phyloP scores from a whole-genome alignment of 768 basidiomycete genomes.

The Rhodotorula diobovata region DNA sequence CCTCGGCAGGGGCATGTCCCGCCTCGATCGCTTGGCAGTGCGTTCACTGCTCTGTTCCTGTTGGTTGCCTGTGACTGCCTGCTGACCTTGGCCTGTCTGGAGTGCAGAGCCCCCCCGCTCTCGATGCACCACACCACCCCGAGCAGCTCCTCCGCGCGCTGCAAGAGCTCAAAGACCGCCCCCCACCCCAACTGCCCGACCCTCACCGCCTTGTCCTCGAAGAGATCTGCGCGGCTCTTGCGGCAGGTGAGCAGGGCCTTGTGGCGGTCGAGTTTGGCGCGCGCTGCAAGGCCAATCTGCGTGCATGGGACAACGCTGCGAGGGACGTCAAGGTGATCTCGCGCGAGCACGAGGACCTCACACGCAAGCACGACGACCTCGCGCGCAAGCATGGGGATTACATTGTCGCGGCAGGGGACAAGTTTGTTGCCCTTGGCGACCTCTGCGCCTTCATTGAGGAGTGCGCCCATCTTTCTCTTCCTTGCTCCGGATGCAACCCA shows the following conservation, averaged over 20 bases:
- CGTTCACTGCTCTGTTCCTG: not conserved
- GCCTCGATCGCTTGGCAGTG: not conserved
- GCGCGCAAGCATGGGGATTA: not conserved
- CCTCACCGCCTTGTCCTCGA: not conserved
- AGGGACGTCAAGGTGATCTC: not conserved
- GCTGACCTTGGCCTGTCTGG: too few relatives aligned
- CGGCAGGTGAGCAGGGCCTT: not conserved
- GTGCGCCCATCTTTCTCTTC: not conserved
- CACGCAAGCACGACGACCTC: not conserved
- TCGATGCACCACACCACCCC: not conserved
- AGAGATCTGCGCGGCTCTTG: not conserved
- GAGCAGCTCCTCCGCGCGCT: not conserved
- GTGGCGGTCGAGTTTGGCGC: not conserved
- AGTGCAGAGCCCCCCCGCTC: too few relatives aligned
- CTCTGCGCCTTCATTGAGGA: not conserved
- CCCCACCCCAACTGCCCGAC: not conserved
- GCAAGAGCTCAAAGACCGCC: not conserved
- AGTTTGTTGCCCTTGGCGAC: not conserved
- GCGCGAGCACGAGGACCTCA: not conserved
- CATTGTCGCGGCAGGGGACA: not conserved
- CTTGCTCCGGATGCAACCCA: not conserved
- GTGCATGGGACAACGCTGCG: not conserved
- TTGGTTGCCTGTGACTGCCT: too few relatives aligned
- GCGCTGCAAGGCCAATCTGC: not conserved
- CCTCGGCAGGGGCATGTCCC: not conserved